Base-by-base conservation (phyloP, 768 basidiomycete species). In the Amanita molliuscula region DNA sequence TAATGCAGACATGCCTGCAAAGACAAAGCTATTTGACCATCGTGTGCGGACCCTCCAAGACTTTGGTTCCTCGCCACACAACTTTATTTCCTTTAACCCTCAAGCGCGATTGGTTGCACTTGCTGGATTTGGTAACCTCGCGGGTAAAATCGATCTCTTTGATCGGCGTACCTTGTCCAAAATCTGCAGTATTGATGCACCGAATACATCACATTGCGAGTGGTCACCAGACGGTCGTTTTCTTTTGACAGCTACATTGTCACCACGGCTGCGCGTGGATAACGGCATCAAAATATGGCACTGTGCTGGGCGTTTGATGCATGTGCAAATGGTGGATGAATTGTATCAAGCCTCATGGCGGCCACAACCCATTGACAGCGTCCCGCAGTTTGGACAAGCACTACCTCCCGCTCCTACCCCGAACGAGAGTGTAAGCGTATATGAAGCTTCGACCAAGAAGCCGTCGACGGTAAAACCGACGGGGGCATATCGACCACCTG, bases 281-380 rank as follows among this genome's bases (percentile, higher is more conserved):
- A 98, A 98, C 58, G 93, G 94, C 1, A 81, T 98, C 65, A 96
- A 94, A 70, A 75, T 99, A 53, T 97, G 86, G 88, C 93, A 95
- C 63, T 93, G 89, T 63, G 76, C 82, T 0, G 94, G 96, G 7
- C 75, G 81, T 1, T 77, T 98, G n/a, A 61, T 96, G 48, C 91
- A 97, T 54, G 70, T 87, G 16, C 90, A 96, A 62, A 60, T 71
- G 42, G 67, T 81, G 48, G 91, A 96, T 3, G 95, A 98, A 62
- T 76, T 96, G 11, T 98, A 97, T 65, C 92, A 96, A 66, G 75
- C 79, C 0, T 71, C 78, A 0, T 95, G 92, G 93, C 72, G 88
- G 28, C 91, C 91, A 7, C 77, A 73, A 0, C 77, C 77, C 18
- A 69, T 84, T 11, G 86, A 86, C 36, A 70, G 71, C 15, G 76